Evolutionary conservation across 2,329 filamentous ascomycete genomes (phyloP).

Genomic region (Leptographium flavum): DNA sequence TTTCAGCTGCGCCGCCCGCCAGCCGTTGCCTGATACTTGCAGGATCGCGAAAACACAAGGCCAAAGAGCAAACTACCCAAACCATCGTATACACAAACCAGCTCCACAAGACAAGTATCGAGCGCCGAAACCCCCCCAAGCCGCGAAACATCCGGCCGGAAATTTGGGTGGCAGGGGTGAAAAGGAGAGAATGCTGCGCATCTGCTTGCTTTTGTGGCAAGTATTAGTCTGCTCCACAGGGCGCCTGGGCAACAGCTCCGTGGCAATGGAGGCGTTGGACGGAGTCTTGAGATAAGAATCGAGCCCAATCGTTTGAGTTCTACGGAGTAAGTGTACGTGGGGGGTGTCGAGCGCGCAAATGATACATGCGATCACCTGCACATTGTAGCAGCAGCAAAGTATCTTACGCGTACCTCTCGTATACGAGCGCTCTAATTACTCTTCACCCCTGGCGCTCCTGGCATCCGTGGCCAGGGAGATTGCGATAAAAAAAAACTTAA

Average conservation of each 20-base stretch:
- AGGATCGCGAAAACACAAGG: too few species aligned
- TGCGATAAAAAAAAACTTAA: neutral
- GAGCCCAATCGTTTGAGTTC: neutral
- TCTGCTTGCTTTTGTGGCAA: neutral
- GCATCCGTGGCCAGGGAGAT: neutral
- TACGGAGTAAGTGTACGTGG: neutral
- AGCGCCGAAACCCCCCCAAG: neutral
- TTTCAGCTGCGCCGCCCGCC: too few species aligned
- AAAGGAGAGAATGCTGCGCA: neutral
- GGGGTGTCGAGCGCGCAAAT: neutral
- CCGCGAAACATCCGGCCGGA: constrained; percentile 6
- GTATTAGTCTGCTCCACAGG: too few species aligned
- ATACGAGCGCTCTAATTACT: too few species aligned
- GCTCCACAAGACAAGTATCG: neutral
- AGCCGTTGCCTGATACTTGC: too few species aligned
- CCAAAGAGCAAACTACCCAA: too few species aligned
- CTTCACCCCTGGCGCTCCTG: neutral
- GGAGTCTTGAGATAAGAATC: neutral
- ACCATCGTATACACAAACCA: too few species aligned
- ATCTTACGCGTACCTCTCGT: neutral
- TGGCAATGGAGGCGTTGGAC: too few species aligned
- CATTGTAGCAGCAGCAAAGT: too few species aligned
- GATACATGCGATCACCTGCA: too few species aligned
- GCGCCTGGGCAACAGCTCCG: too few species aligned
- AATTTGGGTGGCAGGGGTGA: constrained; percentile 9